A percentile compares a stretch with the other conserved stretches of the same genome.
These are phyloP conservation scores for Naumovozyma baii DNA, from an alignment of 805 yeast species.

Conservation along the genomic window DNA sequence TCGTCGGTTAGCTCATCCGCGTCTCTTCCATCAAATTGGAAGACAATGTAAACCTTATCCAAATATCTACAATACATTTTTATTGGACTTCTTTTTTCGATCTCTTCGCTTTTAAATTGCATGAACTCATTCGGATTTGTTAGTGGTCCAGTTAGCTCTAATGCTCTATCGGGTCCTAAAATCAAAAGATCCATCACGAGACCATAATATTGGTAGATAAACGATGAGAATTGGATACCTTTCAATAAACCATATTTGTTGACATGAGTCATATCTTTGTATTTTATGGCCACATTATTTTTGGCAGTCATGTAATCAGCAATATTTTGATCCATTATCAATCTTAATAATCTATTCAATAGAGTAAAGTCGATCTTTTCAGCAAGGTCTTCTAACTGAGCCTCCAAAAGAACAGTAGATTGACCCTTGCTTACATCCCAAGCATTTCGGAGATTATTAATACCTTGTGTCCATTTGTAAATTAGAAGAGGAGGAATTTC, in stretches of 20 bases:
- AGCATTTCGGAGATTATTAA: slow-evolving; percentile 64
- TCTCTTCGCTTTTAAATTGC: slow-evolving; percentile 50
- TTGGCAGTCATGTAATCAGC: slow-evolving; percentile 94
- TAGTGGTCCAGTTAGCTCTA: slow-evolving; percentile 75
- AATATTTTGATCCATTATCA: slow-evolving; percentile 78
- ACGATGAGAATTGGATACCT: slow-evolving; percentile 85
- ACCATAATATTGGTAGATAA: slow-evolving; percentile 85
- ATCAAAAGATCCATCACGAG: slow-evolving; percentile 70
- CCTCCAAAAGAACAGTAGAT: slow-evolving; percentile 75
- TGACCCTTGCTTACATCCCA: slow-evolving; percentile 76
- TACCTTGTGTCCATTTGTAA: slow-evolving; percentile 89
- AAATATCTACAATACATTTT: slow-evolving; percentile 72
- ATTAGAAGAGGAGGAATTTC: slow-evolving; percentile 89
- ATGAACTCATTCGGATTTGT: slow-evolving; percentile 65
- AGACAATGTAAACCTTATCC: slow-evolving; percentile 72
- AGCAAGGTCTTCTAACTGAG: slow-evolving; percentile 56
- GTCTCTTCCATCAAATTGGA: slow-evolving; percentile 65
- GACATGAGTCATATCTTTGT: slow-evolving; percentile 91
- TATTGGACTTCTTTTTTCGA: slow-evolving; percentile 66
- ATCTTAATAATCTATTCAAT: slow-evolving; percentile 66
- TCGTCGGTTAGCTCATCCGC: slow-evolving; percentile 68
- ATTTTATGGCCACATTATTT: slow-evolving; percentile 70
- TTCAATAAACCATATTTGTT: slow-evolving; percentile 81
- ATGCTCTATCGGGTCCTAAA: slow-evolving; percentile 79
- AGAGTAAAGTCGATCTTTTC: slow-evolving; percentile 86